Evolutionary conservation across 164 flowering plant species (phyloP).

Genomic region (Dillenia turbinata): DNA sequence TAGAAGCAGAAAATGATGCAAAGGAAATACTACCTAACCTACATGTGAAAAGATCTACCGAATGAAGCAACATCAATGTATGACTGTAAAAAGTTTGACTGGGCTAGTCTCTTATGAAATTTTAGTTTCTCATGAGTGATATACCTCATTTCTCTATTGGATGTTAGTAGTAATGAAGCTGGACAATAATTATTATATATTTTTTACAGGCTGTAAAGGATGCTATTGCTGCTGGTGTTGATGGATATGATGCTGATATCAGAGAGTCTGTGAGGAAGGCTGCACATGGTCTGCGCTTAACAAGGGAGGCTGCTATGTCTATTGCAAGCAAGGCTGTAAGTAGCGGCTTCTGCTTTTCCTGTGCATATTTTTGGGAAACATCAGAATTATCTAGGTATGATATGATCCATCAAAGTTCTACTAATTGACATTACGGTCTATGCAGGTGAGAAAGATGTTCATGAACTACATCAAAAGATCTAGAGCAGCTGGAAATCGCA

Average conservation of each 20-base stretch:
- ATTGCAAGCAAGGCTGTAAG: slow-evolving; percentile 94
- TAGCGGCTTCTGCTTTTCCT: slow-evolving; percentile 10
- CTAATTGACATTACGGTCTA: slow-evolving; percentile 1
- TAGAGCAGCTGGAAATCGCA: slow-evolving; percentile 56
- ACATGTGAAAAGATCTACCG: no score
- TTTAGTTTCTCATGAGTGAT: no score
- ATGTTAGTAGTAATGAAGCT: background rate
- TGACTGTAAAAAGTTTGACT: no score
- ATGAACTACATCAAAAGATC: slow-evolving; percentile 60
- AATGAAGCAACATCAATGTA: no score
- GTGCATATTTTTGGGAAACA: background rate
- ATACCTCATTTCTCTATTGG: no score
- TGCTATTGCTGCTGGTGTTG: slow-evolving; percentile 78
- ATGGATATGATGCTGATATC: slow-evolving; percentile 76
- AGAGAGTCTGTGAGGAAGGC: slow-evolving; percentile 76
- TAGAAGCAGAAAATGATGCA: no score
- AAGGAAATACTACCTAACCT: no score
- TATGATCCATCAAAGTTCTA: background rate
- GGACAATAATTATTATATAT: background rate
- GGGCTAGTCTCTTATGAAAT: no score
- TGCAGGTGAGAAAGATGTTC: slow-evolving; percentile 74
- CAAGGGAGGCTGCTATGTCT: slow-evolving; percentile 82
- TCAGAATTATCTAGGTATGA: background rate
- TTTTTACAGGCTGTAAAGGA: slow-evolving; percentile 72
- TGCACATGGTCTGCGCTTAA: slow-evolving; percentile 83